These are phyloP conservation scores for Nosema granulosis DNA, from an alignment of 371 early-diverging fungal species.

Conservation along the genomic window DNA sequence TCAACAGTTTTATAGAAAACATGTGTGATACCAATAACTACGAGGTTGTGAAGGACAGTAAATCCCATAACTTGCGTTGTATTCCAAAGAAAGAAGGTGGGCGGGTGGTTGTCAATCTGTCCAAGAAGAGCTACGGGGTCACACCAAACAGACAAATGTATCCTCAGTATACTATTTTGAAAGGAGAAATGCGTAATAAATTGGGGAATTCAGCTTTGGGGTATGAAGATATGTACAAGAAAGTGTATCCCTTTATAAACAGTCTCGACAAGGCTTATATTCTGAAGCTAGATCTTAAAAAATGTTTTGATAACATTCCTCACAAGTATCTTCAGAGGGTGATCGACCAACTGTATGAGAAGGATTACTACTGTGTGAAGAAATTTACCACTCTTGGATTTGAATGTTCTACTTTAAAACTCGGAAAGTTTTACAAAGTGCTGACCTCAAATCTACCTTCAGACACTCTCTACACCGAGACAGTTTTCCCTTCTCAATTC, in stretches of 20 bases:
- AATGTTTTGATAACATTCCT: slow-evolving; percentile 63
- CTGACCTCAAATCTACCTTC: too few species aligned
- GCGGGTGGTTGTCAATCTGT: slow-evolving; percentile 50
- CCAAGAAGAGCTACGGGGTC: slow-evolving; percentile 2
- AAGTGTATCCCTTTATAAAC: slow-evolving; percentile 16
- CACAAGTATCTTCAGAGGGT: slow-evolving; percentile 37
- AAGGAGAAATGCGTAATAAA: neutral
- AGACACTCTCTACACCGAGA: too few species aligned
- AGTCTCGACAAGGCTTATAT: slow-evolving; percentile 13
- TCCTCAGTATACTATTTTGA: slow-evolving; percentile 22
- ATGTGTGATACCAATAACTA: neutral
- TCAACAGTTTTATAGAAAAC: slow-evolving; percentile 34
- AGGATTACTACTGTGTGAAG: slow-evolving; percentile 40
- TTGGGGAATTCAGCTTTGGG: slow-evolving; percentile 29
- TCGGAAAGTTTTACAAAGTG: neutral
- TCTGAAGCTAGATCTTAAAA: slow-evolving; percentile 57
- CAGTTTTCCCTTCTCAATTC: too few species aligned
- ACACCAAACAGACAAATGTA: slow-evolving; percentile 21
- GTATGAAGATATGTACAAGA: slow-evolving; percentile 37
- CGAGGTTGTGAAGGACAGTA: neutral
- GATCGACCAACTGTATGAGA: slow-evolving; percentile 24
- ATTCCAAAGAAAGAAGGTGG: slow-evolving; percentile 57
- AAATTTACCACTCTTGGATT: too few species aligned
- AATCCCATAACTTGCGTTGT: slow-evolving; percentile 21
- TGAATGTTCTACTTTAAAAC: neutral